These are phyloP conservation scores for Solanum paucissectum DNA, from an alignment of 257 asterid species.

Conservation along the genomic window DNA sequence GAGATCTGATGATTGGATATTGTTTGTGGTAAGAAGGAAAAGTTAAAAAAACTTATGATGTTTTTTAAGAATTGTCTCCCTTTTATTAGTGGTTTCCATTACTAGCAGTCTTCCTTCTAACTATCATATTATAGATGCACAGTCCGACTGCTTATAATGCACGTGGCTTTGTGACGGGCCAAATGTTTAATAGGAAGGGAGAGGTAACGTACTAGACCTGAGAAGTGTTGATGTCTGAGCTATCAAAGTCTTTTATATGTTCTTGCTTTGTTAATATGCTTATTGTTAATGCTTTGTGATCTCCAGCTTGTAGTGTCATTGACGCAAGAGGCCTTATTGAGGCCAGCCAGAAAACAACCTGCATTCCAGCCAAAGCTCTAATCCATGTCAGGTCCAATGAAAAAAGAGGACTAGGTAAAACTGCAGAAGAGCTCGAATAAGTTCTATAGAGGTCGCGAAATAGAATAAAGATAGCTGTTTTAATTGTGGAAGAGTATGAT, in stretches of 20 bases:
- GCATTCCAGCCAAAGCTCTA: conserved; percentile 43
- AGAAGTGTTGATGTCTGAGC: not conserved
- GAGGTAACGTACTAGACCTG: conserved; percentile 39
- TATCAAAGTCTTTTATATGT: not conserved
- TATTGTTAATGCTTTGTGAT: not conserved
- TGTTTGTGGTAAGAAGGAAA: conserved; percentile 64
- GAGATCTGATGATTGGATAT: conserved; percentile 94
- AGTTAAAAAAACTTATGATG: not conserved
- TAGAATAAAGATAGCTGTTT: not conserved
- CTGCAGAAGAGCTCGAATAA: not conserved
- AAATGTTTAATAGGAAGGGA: conserved; percentile 71
- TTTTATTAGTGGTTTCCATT: not conserved
- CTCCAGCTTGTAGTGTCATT: conserved; percentile 61
- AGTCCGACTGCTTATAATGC: conserved; percentile 70
- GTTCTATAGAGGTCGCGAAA: not conserved
- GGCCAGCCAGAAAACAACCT: conserved; percentile 27
- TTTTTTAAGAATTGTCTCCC: not conserved
- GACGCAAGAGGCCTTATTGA: conserved; percentile 84
- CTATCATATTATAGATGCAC: conserved; percentile 31
- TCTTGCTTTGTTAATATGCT: not conserved
- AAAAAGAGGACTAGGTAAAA: not conserved
- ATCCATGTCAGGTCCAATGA: not conserved
- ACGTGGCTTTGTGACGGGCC: conserved; percentile 78
- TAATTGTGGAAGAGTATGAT: not conserved
- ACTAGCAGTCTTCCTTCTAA: not conserved